phyloP scores from a whole-genome alignment of 2,329 filamentous ascomycete species.

The Stachybotrys elegans region DNA sequence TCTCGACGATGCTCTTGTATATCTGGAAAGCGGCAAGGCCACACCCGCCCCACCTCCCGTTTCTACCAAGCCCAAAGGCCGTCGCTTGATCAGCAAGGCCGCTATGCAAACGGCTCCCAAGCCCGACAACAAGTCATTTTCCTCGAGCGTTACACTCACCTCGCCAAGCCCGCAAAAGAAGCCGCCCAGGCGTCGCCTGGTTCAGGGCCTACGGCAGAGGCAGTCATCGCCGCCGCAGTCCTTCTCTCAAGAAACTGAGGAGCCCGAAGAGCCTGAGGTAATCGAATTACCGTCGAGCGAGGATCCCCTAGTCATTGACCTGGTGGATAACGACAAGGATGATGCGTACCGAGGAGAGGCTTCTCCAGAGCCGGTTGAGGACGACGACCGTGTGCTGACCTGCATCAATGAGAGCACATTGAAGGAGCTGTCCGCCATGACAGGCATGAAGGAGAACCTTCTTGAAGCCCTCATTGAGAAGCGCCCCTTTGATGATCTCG shows the following conservation, averaged over 20 bases:
- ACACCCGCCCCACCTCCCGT: conserved; percentile 6
- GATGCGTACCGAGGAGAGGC: conserved; percentile 33
- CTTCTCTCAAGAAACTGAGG: too few species aligned
- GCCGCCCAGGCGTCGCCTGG: conserved; percentile 25
- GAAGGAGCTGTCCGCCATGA: conserved; percentile 76
- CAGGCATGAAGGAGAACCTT: conserved; percentile 64
- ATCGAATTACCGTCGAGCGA: conserved; percentile 23
- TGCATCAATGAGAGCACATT: conserved; percentile 79
- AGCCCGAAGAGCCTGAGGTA: conserved; percentile 12
- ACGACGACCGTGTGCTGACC: conserved; percentile 54
- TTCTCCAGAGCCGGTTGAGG: conserved; percentile 20
- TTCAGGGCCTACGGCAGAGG: conserved; percentile 29
- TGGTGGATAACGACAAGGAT: conserved; percentile 35
- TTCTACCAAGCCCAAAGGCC: conserved; percentile 16
- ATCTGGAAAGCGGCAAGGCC: conserved; percentile 17
- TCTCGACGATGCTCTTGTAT: conserved; percentile 28
- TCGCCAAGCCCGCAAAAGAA: conserved; percentile 25
- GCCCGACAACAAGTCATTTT: conserved; percentile 12
- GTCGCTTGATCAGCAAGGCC: conserved; percentile 26
- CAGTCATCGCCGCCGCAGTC: conserved; percentile 16
- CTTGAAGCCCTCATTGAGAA: conserved; percentile 66
- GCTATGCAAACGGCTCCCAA: conserved; percentile 14
- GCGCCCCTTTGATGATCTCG: conserved; percentile 67
- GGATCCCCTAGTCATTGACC: conserved; percentile 27
- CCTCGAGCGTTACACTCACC: conserved; percentile 11